Evolutionary conservation across 2,329 filamentous ascomycete species (phyloP).

Genomic region (Aschersonia sp.): DNA sequence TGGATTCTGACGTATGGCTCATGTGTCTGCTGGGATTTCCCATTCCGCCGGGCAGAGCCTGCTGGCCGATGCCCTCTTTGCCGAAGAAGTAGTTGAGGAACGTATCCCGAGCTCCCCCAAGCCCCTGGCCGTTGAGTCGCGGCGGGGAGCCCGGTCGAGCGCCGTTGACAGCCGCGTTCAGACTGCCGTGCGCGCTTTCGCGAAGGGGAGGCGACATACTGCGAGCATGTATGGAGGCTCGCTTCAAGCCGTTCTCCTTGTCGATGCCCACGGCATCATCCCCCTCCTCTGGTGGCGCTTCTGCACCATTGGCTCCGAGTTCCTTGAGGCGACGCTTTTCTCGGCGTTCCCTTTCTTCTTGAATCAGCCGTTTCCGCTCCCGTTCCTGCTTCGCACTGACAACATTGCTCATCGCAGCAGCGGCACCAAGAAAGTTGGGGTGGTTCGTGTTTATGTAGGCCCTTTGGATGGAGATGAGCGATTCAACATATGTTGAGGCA

Average conservation of each 20-base stretch:
- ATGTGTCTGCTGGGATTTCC: conserved; percentile 43
- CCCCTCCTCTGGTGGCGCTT: conserved; percentile 40
- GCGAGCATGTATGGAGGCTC: conserved; percentile 33
- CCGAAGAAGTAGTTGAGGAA: conserved; percentile 99
- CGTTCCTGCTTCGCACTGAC: conserved; percentile 91
- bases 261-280: conserved; percentile 43
- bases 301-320: conserved; percentile 63
- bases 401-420: conserved; percentile 93
- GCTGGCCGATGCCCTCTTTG: conserved; percentile 58
- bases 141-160: conserved; percentile 24
- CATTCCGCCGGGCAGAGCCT: conserved; percentile 19
- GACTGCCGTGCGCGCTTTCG: conserved; percentile 46
- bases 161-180: conserved; percentile 56
- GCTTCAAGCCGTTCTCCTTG: conserved; percentile 30
- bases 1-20: conserved; percentile 66
- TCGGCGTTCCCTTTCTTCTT: conserved; percentile 75
- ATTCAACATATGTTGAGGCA: conserved; percentile 83
- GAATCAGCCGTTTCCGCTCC: conserved; percentile 65
- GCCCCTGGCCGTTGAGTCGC: conserved; percentile 42
- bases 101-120: conserved; percentile 63
- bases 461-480: conserved; percentile 89
- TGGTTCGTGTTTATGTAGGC: conserved; percentile 99
- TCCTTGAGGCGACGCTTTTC: conserved; percentile 77
- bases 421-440: conserved; percentile 93
- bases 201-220: conserved; percentile 74